Percentiles rank a stretch among this genome's conserved stretches.
These are phyloP conservation scores for Nakazawaea peltata DNA, from an alignment of 805 yeast species.

Conservation along the genomic window DNA sequence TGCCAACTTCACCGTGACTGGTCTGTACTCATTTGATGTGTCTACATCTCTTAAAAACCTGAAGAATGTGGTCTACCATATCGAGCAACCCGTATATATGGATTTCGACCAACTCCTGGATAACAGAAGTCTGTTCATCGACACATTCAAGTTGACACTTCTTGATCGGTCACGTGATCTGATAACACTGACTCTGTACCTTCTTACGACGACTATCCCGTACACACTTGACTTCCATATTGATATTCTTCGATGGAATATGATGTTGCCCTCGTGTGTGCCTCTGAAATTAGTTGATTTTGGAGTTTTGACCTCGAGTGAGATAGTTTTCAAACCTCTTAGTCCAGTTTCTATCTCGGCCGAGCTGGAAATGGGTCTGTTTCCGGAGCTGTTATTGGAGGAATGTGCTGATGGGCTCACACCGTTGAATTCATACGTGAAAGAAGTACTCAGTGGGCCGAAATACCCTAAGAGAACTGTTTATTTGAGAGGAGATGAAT, in stretches of 20 bases:
- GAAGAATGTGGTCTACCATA: constrained; percentile 1
- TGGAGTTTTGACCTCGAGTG: too few species aligned
- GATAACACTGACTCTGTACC: background rate
- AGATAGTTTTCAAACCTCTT: too few species aligned
- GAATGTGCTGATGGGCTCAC: too few species aligned
- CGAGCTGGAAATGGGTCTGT: too few species aligned
- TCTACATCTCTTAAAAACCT: constrained; percentile 1
- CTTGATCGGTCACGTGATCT: background rate
- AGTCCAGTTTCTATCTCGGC: too few species aligned
- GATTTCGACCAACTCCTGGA: constrained; percentile 2
- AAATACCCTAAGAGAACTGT: too few species aligned
- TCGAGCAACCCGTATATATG: constrained; percentile 1
- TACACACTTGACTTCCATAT: constrained; percentile 2
- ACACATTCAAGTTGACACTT: background rate
- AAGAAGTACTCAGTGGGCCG: too few species aligned
- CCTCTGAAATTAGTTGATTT: too few species aligned
- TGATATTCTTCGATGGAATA: constrained; percentile 1
- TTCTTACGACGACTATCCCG: background rate
- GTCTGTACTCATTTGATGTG: constrained; percentile 4
- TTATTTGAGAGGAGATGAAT: too few species aligned
- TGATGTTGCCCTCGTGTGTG: constrained; percentile 5
- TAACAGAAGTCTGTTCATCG: too few species aligned
- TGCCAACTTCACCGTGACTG: constrained; percentile 1
- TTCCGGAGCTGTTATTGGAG: too few species aligned
- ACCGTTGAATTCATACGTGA: too few species aligned